Conservation (phyloP, 2,329 filamentous ascomycete species). For the Zasmidium citrigriseum region DNA sequence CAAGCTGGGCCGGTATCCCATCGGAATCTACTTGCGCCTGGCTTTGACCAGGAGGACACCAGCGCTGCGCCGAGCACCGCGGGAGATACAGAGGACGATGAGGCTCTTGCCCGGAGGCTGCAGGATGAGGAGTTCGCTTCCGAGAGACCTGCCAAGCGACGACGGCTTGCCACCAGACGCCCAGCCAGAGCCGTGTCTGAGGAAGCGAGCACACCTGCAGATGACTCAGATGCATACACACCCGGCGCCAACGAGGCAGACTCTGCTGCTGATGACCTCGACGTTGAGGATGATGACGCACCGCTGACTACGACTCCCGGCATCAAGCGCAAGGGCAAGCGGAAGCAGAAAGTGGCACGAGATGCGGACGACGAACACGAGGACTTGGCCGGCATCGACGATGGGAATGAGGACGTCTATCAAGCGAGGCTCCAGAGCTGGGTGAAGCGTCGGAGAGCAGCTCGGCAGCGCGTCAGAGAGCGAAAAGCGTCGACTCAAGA, state of each 20-base stretch:
- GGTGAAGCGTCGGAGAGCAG: constrained; percentile 64
- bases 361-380: constrained; percentile 42
- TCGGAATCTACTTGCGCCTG: constrained; percentile 50
- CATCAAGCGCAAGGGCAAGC: constrained; percentile 40
- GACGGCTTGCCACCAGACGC: constrained; percentile 36
- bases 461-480: constrained; percentile 47
- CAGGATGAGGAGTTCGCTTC: constrained; percentile 40
- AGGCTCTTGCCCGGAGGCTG: constrained; percentile 30
- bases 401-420: constrained; percentile 84
- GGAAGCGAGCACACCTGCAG: constrained; percentile 27
- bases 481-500: constrained; percentile 18
- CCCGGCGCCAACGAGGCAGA: constrained; percentile 43
- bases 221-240: constrained; percentile 44
- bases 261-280: constrained; percentile 38
- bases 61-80: constrained; percentile 22
- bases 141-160: constrained; percentile 43
- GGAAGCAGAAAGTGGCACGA: constrained; percentile 26
- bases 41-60: constrained; percentile 40
- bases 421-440: constrained; percentile 74
- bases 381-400: constrained; percentile 70
- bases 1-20: constrained; percentile 43
- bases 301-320: constrained; percentile 38
- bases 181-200: constrained; percentile 23
- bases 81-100: constrained; percentile 31
- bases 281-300: constrained; percentile 40